Base-by-base conservation (phyloP, 306 rosid genomes). In the Lathyrus aphaca region DNA sequence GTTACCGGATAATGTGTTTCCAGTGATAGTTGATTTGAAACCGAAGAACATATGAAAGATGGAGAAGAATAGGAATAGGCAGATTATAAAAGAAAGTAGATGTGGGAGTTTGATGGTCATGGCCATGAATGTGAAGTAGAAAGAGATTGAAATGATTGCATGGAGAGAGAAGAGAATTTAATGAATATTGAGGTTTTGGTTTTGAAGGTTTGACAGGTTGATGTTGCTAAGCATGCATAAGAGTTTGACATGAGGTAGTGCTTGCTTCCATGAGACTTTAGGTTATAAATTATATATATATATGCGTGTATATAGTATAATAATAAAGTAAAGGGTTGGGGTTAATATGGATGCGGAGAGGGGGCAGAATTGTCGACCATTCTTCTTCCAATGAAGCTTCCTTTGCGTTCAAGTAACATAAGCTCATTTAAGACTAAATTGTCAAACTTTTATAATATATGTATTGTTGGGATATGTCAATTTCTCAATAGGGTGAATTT, bases 321-420 rank as follows among this genome's bases (percentile, higher is more conserved):
- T 71, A 44, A 61, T 67, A 42, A 59, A 66, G 15, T 51, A 67
- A 74, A 44, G 48, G 39, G 64, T 23, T 71, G 64, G 64, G 40
- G 70, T 70, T 82, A 58, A 66, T 10, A 50, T 71, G 54, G 88
- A 83, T 81, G 85, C 78, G 86, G 84, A 81, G 88, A 74, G 82
- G 80, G 39, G 81, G 84, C 82, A 82, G 80, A 77, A 74, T 82
- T 83, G 91, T 82, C 74, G 87, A 88, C 71, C 86, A 90, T 90
- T 87, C 84, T 90, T 85, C 66, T 81, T 74, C 84, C 97, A 86
- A 88, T 85, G 86, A 86, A 82, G 65, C 86, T 93, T 82, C 86
- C 97, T 93, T 93, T 83, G 86, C 88, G 96, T 85, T 93, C 63
- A 93, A 93, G 98, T 50, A 93, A 93, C 83, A 44, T 74, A 66